Evolutionary conservation across 352 stramenopile genomes (phyloP).

Genomic region (Lagenidium sp.): DNA sequence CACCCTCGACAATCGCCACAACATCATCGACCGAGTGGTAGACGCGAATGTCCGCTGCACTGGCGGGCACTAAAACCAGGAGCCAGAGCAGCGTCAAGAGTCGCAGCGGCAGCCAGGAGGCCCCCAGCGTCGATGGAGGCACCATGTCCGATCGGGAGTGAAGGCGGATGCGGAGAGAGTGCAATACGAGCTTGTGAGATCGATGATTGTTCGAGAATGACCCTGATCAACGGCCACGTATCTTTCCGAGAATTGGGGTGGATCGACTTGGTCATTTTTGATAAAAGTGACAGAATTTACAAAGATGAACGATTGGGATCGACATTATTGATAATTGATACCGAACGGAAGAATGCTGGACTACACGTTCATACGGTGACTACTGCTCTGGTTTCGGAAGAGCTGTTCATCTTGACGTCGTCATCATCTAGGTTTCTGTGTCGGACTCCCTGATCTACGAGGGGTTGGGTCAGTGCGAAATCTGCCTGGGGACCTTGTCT

Average conservation of each 20-base stretch:
- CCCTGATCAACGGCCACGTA: no score
- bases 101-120: not conserved
- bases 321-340: no score
- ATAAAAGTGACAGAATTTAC: no score
- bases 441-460: not conserved
- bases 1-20: constrained; percentile 6
- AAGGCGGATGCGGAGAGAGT: no score
- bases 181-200: no score
- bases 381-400: not conserved
- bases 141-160: no score
- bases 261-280: no score
- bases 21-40: constrained; percentile 12
- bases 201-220: no score
- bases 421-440: not conserved
- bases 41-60: constrained; percentile 9
- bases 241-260: no score
- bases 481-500: not conserved
- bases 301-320: not conserved
- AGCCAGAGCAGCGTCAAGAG: not conserved
- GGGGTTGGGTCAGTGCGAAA: no score
- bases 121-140: not conserved
- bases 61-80: not conserved
- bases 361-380: no score
- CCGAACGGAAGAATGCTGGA: no score
- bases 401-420: not conserved